Conservation (phyloP, 495 filamentous ascomycete genomes). For the Bryoglossum gracile region DNA sequence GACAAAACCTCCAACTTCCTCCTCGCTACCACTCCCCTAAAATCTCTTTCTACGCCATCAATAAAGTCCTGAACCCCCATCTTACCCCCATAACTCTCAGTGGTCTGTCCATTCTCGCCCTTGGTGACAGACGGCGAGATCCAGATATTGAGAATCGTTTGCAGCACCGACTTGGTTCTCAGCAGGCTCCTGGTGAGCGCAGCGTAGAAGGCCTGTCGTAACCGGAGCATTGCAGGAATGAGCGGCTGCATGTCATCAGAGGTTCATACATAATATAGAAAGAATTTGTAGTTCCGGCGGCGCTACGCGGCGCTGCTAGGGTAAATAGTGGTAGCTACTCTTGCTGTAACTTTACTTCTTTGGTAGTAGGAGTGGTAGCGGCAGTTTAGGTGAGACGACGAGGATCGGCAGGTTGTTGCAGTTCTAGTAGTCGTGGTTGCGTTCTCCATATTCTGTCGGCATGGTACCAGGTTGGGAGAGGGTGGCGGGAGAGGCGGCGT, state of each 20-base stretch:
- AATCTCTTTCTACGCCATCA: conserved; percentile 28
- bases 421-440: neutral
- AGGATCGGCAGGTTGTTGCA: conserved; percentile 4
- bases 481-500: neutral
- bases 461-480: neutral
- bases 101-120: conserved; percentile 24
- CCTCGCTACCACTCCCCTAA: conserved; percentile 32
- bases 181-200: conserved; percentile 39
- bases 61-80: conserved; percentile 22
- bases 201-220: conserved; percentile 24
- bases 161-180: conserved; percentile 44
- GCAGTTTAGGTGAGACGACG: conserved; percentile 3
- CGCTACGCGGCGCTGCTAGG: conserved; percentile 21
- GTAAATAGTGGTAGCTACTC: no score
- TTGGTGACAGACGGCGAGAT: conserved; percentile 33
- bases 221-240: conserved; percentile 26
- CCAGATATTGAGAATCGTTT: conserved; percentile 44
- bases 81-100: neutral
- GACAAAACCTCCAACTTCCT: conserved; percentile 35
- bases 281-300: neutral
- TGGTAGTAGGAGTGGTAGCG: no score
- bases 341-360: no score
- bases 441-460: conserved; percentile 11
- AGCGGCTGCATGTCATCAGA: conserved; percentile 25
- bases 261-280: conserved; percentile 31